phyloP scores from a whole-genome alignment of 768 basidiomycete species.

The Xerocomus potaroensis region DNA sequence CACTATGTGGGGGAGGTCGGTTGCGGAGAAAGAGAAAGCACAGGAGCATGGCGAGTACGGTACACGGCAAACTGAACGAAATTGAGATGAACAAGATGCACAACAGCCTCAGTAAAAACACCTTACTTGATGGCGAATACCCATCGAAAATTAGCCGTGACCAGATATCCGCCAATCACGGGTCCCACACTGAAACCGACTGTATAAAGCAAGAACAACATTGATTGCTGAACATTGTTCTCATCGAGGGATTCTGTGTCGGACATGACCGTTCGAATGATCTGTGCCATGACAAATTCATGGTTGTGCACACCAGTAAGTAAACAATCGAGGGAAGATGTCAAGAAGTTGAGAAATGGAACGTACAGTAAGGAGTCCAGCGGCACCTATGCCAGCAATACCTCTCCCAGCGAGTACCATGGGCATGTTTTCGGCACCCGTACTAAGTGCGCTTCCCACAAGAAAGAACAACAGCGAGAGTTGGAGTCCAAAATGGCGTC shows the following conservation, averaged over 20 bases:
- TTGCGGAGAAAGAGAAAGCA: slow-evolving; percentile 40
- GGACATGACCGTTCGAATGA: slow-evolving; percentile 41
- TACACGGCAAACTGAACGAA: slow-evolving; percentile 37
- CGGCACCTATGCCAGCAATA: slow-evolving; percentile 47
- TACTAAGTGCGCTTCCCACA: slow-evolving; percentile 44
- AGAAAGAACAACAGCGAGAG: slow-evolving; percentile 42
- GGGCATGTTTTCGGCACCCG: slow-evolving; percentile 42
- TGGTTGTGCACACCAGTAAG: neutral
- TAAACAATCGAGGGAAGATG: too few relatives aligned
- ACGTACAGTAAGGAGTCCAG: slow-evolving; percentile 36
- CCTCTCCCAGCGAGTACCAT: slow-evolving; percentile 46
- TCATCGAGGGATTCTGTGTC: slow-evolving; percentile 40
- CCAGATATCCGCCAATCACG: slow-evolving; percentile 38
- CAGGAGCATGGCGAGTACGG: slow-evolving; percentile 34
- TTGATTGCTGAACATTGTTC: slow-evolving; percentile 40
- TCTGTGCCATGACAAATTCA: slow-evolving; percentile 13
- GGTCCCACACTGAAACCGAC: slow-evolving; percentile 44
- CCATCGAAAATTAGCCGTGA: slow-evolving; percentile 44
- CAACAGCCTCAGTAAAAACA: neutral
- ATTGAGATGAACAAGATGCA: neutral
- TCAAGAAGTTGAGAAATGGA: too few relatives aligned
- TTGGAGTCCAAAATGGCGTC: slow-evolving; percentile 46
- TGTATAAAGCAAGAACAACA: slow-evolving; percentile 41
- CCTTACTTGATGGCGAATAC: slow-evolving; percentile 53
- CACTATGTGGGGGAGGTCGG: slow-evolving; percentile 16